Base-by-base conservation (phyloP, 805 yeast species). In the Yamadazyma takamatsuzukensis region DNA sequence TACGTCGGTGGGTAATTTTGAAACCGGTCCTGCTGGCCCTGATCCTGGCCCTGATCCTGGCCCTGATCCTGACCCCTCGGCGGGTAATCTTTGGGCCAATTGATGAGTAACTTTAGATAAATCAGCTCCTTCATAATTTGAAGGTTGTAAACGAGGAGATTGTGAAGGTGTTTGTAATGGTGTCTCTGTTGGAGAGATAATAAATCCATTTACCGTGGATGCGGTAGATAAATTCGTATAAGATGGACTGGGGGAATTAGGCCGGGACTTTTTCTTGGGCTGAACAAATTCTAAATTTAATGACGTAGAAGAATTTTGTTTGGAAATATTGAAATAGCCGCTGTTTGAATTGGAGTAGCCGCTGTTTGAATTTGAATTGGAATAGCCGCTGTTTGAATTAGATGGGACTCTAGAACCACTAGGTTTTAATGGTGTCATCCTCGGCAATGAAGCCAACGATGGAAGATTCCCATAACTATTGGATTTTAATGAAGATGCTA, bases 131-230 rank as follows among this genome's bases (percentile, higher is more conserved):
- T n/a, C n/a, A n/a, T 25, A 27, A 10, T 21, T 11, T 12, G 32
- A 30, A 10, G 68, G 58, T 25, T 47, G 53, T 27, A 71, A 43
- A 28, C 56, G 69, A n/a, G 77, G 77, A 29, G 72, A 63, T 34
- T 72, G 76, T 18, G 61, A 45, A 9, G 76, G 76, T 0, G 76
- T 72, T 36, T 67, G 70, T 25, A 70, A 43, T 8, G 77, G 77
- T 5, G 77, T 72, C 10, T 68, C 75, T 32, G 53, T 56, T 28
- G 74, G 64, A 12, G 64, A 47, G n/a, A 52, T 52, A 7, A 57
- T 47, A 32, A 59, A 58, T 7, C 50, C 47, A 13, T 26, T 18
- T 24, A 11, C 16, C 26, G 10, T 27, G 13, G 25, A 33, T 27
- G 12, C 17, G 22, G 13, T 25, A 15, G 12, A 13, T 33, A n/a